Percentiles rank a stretch among this genome's conserved stretches.
Conservation (phyloP, 257 asterid genomes). For the Phtheirospermum japonicum region DNA sequence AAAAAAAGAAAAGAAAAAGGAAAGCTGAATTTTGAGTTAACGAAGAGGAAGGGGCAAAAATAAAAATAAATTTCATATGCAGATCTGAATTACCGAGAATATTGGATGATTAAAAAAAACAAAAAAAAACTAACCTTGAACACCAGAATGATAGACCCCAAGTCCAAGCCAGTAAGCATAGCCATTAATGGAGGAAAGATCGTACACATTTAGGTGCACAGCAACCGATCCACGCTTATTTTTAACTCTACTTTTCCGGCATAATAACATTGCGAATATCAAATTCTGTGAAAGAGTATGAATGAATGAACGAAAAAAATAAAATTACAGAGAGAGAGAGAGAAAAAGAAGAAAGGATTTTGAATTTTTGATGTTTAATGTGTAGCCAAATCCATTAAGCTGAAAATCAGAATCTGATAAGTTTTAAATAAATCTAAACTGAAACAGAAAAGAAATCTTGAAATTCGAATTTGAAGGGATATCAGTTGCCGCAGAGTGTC, state of each 20-base stretch:
- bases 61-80: no score
- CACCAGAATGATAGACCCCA: slow-evolving; percentile 85
- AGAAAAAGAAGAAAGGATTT: neutral
- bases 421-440: neutral
- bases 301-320: neutral
- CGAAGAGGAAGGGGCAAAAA: no score
- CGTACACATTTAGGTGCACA: slow-evolving; percentile 73
- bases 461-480: slow-evolving; percentile 20
- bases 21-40: no score
- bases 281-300: no score
- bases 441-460: neutral
- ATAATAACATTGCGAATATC: slow-evolving; percentile 49
- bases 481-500: slow-evolving; percentile 13
- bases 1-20: no score
- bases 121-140: slow-evolving; percentile 51
- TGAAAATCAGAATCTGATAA: neutral
- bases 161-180: slow-evolving; percentile 91
- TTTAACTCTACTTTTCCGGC: slow-evolving; percentile 48
- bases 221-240: slow-evolving; percentile 55
- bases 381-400: slow-evolving; percentile 6
- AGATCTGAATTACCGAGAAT: no score
- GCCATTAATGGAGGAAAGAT: slow-evolving; percentile 69
- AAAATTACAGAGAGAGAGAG: neutral
- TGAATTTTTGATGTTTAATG: neutral
- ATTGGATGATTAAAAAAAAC: no score